These are phyloP conservation scores for Myotisia sp. DNA, from an alignment of 2,329 filamentous ascomycete genomes.

Conservation along the genomic window DNA sequence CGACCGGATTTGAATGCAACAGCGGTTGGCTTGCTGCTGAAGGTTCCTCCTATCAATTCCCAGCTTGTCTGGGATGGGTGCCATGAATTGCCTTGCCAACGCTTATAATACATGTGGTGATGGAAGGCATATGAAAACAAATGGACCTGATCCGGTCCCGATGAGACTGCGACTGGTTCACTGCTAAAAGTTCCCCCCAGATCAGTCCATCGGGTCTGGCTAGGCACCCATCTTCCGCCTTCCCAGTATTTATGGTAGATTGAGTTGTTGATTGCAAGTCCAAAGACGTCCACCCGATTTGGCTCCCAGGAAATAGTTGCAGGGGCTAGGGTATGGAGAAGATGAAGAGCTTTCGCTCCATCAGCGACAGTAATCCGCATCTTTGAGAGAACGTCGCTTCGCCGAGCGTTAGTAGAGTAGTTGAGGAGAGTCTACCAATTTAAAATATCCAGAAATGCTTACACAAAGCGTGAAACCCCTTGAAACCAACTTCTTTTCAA, in stretches of 20 bases:
- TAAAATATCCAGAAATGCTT: no score
- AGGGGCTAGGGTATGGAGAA: neutral
- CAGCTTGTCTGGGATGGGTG: neutral
- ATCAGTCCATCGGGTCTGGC: neutral
- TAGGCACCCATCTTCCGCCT: neutral
- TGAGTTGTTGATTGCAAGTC: constrained; percentile 2
- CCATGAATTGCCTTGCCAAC: neutral
- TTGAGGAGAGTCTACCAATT: no score
- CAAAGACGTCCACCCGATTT: neutral
- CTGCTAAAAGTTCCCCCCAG: constrained; percentile 1
- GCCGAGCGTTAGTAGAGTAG: no score
- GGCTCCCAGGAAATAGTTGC: neutral
- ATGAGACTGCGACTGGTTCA: neutral
- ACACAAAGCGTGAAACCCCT: no score
- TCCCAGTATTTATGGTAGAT: constrained; percentile 1
- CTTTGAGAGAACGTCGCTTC: no score
- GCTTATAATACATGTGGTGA: constrained; percentile 1
- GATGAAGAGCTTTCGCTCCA: neutral
- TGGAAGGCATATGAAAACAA: constrained; percentile 1
- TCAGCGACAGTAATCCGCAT: neutral
- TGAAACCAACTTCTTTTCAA: no score
- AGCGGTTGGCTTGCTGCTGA: constrained; percentile 1
- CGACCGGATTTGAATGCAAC: neutral
- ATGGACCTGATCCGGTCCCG: neutral
- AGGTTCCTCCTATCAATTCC: constrained; percentile 1